These are phyloP conservation scores for Didymella arachidicola DNA, from an alignment of 2,329 filamentous ascomycete species.

Conservation along the genomic window DNA sequence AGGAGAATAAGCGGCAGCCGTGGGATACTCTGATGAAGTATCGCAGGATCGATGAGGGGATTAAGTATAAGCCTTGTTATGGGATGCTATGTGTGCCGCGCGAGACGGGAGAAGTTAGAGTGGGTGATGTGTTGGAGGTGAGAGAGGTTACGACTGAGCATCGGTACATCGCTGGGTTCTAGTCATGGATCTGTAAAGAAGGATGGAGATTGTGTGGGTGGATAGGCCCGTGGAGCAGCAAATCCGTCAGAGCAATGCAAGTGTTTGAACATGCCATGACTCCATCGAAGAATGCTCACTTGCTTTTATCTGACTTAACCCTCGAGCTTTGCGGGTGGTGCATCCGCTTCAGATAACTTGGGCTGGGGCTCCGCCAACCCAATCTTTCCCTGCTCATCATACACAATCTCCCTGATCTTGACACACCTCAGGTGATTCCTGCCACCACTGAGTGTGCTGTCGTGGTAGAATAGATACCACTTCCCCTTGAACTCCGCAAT, in stretches of 20 bases:
- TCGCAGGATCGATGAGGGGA: slow-evolving; percentile 65
- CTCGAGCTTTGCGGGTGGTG: slow-evolving; percentile 14
- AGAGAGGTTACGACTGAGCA: slow-evolving; percentile 65
- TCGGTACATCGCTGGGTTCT: slow-evolving; percentile 58
- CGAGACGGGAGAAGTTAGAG: slow-evolving; percentile 63
- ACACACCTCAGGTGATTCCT: slow-evolving; percentile 76
- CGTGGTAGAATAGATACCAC: slow-evolving; percentile 81
- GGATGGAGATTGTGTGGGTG: not conserved
- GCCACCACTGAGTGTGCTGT: slow-evolving; percentile 72
- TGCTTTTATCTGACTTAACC: not conserved
- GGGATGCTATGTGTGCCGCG: slow-evolving; percentile 70
- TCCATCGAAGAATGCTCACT: not conserved
- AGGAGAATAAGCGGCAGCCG: slow-evolving; percentile 65
- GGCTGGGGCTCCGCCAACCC: slow-evolving; percentile 45
- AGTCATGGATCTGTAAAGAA: not conserved
- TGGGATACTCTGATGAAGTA: slow-evolving; percentile 70
- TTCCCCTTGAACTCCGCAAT: slow-evolving; percentile 75
- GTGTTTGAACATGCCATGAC: not conserved
- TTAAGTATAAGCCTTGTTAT: slow-evolving; percentile 71
- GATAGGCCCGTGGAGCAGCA: not conserved
- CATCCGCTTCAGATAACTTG: slow-evolving; percentile 28
- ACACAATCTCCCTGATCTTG: slow-evolving; percentile 78
- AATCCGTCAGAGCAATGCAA: not conserved
- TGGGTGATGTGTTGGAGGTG: slow-evolving; percentile 68
- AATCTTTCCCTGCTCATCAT: slow-evolving; percentile 71